These are phyloP conservation scores for Emiliania huxleyi DNA, from an alignment of 78 protist genomes.

Conservation along the genomic window DNA sequence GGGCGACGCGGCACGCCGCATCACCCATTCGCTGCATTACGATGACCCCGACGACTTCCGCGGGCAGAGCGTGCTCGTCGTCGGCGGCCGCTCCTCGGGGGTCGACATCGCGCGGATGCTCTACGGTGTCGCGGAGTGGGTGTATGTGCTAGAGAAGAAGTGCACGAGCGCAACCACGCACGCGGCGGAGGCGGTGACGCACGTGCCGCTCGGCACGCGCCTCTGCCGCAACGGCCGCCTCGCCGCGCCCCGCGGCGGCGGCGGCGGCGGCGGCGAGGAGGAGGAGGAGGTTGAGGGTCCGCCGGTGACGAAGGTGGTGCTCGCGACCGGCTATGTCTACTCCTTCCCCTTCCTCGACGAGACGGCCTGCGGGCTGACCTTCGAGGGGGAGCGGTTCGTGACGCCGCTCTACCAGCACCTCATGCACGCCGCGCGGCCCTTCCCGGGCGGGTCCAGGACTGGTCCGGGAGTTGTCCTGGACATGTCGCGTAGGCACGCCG, in stretches of 20 bases:
- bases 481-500: too few species aligned
- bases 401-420: background rate
- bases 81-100: constrained; percentile 23
- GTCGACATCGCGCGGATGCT: too few species aligned
- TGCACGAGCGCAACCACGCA: background rate
- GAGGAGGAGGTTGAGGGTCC: background rate
- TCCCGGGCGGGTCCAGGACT: too few species aligned
- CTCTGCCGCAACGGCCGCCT: background rate
- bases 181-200: background rate
- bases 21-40: background rate
- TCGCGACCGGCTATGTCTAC: constrained; percentile 16
- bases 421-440: too few species aligned
- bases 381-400: background rate
- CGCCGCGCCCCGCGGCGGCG: background rate
- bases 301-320: background rate
- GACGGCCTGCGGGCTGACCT: background rate
- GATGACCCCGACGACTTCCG: background rate
- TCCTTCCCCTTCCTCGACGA: constrained; percentile 11
- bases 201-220: background rate
- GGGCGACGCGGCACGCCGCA: background rate
- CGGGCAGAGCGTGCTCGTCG: background rate
- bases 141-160: too few species aligned
- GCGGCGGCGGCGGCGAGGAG: background rate
- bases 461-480: too few species aligned
- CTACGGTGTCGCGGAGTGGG: too few species aligned